These are phyloP conservation scores for Amoeboradix gromovi DNA, from an alignment of 371 early-diverging fungal genomes.

Conservation along the genomic window DNA sequence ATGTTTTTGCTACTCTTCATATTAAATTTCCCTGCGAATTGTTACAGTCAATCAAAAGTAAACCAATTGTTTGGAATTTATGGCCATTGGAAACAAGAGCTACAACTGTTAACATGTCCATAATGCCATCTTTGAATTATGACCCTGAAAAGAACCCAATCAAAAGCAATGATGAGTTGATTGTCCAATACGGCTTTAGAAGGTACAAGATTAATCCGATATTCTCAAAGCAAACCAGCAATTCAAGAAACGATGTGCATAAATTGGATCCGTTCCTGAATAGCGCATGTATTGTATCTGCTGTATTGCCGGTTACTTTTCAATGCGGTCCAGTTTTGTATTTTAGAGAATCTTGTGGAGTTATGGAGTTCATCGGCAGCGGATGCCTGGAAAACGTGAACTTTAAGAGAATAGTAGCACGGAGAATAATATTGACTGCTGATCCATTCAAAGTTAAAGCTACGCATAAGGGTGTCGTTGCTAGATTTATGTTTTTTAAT, in stretches of 20 bases:
- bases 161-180: conserved; percentile 27
- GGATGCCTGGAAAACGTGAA: conserved; percentile 43
- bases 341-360: too few species aligned
- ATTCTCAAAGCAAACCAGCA: conserved; percentile 53
- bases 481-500: conserved; percentile 87
- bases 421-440: conserved; percentile 72
- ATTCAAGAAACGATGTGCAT: conserved; percentile 61
- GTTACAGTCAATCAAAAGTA: neutral
- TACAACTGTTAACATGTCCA: neutral
- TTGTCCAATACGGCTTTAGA: conserved; percentile 60
- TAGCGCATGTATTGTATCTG: conserved; percentile 36
- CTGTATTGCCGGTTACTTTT: too few species aligned
- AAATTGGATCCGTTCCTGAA: conserved; percentile 69
- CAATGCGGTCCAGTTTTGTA: too few species aligned
- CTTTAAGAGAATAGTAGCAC: conserved; percentile 60
- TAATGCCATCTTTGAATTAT: neutral
- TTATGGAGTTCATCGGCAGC: conserved; percentile 44
- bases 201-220: conserved; percentile 46
- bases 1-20: neutral
- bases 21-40: neutral
- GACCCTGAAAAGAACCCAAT: neutral
- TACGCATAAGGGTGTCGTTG: conserved; percentile 27
- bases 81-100: neutral
- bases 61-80: neutral
- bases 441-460: conserved; percentile 75